A percentile compares a stretch with the other conserved stretches of the same genome.
These are phyloP conservation scores for Candida silvatica DNA, from an alignment of 805 yeast genomes.

Conservation along the genomic window DNA sequence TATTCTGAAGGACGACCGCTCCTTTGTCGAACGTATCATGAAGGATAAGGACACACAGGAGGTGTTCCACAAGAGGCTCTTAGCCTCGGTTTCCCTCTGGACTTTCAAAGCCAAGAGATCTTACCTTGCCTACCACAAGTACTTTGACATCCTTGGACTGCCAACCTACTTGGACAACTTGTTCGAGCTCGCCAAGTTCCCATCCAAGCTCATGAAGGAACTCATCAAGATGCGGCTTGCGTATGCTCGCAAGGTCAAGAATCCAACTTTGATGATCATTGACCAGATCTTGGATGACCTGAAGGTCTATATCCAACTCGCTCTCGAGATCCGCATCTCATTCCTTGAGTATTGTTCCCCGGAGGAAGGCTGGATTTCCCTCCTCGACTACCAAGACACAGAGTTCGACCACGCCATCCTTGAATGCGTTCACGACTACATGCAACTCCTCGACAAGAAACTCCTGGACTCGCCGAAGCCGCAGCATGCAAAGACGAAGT, in stretches of 20 bases:
- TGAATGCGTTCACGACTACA: conserved; percentile 64
- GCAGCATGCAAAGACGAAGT: conserved; percentile 23
- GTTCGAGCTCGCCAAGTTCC: conserved; percentile 62
- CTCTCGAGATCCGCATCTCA: conserved; percentile 65
- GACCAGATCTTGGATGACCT: conserved; percentile 90
- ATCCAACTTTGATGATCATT: conserved; percentile 92
- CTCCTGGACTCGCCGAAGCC: conserved; percentile 66
- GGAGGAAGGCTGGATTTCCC: conserved; percentile 57
- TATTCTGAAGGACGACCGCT: conserved; percentile 52
- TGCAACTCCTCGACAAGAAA: conserved; percentile 66
- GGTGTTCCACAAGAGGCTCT: conserved; percentile 61
- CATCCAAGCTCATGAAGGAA: conserved; percentile 72
- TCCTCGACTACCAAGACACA: conserved; percentile 54
- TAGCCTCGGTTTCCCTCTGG: conserved; percentile 70
- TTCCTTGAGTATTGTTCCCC: conserved; percentile 52
- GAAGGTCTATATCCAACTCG: conserved; percentile 64
- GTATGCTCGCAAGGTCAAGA: conserved; percentile 69
- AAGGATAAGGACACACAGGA: conserved; percentile 71
- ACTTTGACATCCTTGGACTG: conserved; percentile 59
- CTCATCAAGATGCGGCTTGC: conserved; percentile 63
- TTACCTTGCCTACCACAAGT: conserved; percentile 48
- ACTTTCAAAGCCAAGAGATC: conserved; percentile 73
- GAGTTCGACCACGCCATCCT: conserved; percentile 56
- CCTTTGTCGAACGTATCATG: conserved; percentile 76
- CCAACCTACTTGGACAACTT: conserved; percentile 66